Percentiles rank a stretch among this genome's conserved stretches.
phyloP scores from a whole-genome alignment of 257 asterid genomes.

The Echites panduratus region DNA sequence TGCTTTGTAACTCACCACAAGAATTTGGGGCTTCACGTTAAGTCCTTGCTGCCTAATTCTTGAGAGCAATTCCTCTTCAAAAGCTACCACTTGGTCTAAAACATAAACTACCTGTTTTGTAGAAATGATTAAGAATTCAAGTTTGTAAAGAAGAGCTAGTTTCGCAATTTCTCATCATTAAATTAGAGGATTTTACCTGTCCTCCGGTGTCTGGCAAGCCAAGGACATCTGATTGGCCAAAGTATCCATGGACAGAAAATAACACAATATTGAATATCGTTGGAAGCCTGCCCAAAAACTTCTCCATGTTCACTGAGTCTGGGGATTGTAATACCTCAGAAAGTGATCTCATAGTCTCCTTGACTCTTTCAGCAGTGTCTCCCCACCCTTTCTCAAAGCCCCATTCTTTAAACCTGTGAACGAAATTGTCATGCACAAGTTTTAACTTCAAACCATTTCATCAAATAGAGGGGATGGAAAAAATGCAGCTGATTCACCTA shows the following conservation, averaged over 20 bases:
- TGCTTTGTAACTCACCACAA: slow-evolving; percentile 50
- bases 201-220: slow-evolving; percentile 99
- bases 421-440: neutral
- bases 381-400: slow-evolving; percentile 98
- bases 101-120: slow-evolving; percentile 74
- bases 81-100: slow-evolving; percentile 86
- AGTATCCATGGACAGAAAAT: slow-evolving; percentile 81
- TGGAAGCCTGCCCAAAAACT: slow-evolving; percentile 73
- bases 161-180: neutral
- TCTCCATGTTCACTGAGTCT: slow-evolving; percentile 54
- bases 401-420: slow-evolving; percentile 74
- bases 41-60: slow-evolving; percentile 90
- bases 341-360: slow-evolving; percentile 63
- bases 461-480: slow-evolving; percentile 1
- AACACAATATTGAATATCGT: slow-evolving; percentile 65
- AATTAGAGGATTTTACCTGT: slow-evolving; percentile 41
- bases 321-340: slow-evolving; percentile 87
- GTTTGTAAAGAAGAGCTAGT: neutral
- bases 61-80: slow-evolving; percentile 74
- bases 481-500: slow-evolving; percentile 34
- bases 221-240: slow-evolving; percentile 85
- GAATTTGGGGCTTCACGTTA: slow-evolving; percentile 75
- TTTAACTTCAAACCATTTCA: neutral
- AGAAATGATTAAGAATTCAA: neutral
- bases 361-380: slow-evolving; percentile 68